Base-by-base conservation (phyloP, 2,329 filamentous ascomycete species). In the Alternaria ventricosa region DNA sequence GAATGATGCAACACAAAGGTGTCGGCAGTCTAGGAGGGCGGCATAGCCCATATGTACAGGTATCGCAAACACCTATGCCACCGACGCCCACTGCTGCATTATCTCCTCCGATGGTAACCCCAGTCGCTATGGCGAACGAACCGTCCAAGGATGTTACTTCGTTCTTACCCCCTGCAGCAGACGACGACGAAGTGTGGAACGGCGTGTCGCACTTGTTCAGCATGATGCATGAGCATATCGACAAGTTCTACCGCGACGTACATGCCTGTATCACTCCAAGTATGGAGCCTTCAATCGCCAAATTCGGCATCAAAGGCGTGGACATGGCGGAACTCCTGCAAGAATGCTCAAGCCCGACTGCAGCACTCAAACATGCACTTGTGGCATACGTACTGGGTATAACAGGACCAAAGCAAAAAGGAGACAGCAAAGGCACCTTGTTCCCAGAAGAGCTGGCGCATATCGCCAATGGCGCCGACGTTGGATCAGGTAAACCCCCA, bases 231-330 rank as follows among this genome's bases (percentile, higher is more conserved):
- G 57, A 60, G 8, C 76, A 78, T 55, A 62, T 79, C 43, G 73
- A 78, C 15, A 71, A 56, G 7, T 78, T 73, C 55, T 79, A 79
- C 57, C 74, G 78, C 50, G 75, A 79, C 47, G 73, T 77, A 5
- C 73, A 78, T 53, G 76, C 75, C 15, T 73, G 68, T 36, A 75
- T 78, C 11, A 78, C 76, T 15, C 71, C 75, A 3, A 77, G 70
- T 41, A 77, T 79, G 74, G 70, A 75, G 36, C 55, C 54, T 7
- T 75, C 70, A n/a, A 64, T 78, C n/a, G 61, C 67, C 1, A 57
- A 63, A 13, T 79, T 78, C 23, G 72, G 77, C 2, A 61, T 56
- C 6, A 60, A 65, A 13, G 68, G 58, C 5, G 63, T 73, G 11
- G 59, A 70, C 9, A 72, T 78, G 66, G 68, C 68, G 10, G 72